phyloP scores from a whole-genome alignment of 441 rosid species.

The Eruca vesicaria region DNA sequence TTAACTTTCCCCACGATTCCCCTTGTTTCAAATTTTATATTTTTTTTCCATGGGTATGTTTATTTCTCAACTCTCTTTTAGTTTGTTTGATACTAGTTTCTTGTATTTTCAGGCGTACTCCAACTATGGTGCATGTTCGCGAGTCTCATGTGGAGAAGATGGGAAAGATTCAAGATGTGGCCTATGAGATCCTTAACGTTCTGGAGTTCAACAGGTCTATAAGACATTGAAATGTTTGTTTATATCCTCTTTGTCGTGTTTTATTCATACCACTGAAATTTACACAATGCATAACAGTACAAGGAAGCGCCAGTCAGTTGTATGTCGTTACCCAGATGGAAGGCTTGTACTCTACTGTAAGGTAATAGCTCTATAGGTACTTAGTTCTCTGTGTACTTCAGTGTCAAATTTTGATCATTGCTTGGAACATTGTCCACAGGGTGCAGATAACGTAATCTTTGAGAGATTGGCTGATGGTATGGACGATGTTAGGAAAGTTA shows the following conservation, averaged over 20 bases:
- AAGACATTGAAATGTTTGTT: slow-evolving; percentile 5
- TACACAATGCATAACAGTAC: slow-evolving; percentile 57
- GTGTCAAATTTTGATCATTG: slow-evolving; percentile 27
- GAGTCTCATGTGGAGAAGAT: slow-evolving; percentile 95
- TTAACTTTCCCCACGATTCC: neutral
- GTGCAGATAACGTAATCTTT: slow-evolving; percentile 96
- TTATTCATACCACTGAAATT: slow-evolving; percentile 32
- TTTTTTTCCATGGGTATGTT: slow-evolving; percentile 1
- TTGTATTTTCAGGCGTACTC: slow-evolving; percentile 81
- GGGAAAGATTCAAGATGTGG: slow-evolving; percentile 80
- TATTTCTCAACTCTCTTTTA: slow-evolving; percentile 16
- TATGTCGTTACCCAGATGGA: slow-evolving; percentile 91
- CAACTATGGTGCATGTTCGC: slow-evolving; percentile 88
- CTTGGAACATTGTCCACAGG: slow-evolving; percentile 56
- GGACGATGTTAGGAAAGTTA: slow-evolving; percentile 68
- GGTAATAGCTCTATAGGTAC: slow-evolving; percentile 45
- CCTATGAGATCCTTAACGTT: slow-evolving; percentile 95
- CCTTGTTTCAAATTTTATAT: neutral
- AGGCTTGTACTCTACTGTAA: slow-evolving; percentile 95
- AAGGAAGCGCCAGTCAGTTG: slow-evolving; percentile 98
- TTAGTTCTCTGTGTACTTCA: slow-evolving; percentile 8
- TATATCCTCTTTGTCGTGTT: slow-evolving; percentile 23
- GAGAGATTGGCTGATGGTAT: slow-evolving; percentile 83
- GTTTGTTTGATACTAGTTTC: slow-evolving; percentile 26
- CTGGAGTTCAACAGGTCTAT: slow-evolving; percentile 95